Base-by-base conservation (phyloP, 23 red algal species). In the Agarophyton chilense region DNA sequence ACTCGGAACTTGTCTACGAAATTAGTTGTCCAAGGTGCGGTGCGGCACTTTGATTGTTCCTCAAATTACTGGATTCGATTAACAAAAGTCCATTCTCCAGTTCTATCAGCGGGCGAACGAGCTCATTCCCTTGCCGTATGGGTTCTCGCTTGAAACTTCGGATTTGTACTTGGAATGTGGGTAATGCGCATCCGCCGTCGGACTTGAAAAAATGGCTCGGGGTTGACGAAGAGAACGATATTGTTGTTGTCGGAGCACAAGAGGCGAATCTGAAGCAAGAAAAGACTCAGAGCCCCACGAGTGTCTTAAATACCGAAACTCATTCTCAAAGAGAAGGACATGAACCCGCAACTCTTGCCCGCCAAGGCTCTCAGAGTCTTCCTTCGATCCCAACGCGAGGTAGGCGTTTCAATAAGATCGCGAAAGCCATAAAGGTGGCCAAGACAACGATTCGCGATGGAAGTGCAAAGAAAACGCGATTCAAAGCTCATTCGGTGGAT, bases 131-230 rank as follows among this genome's bases (percentile, higher is more conserved):
- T 4, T n/a, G 9, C 21, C 18, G 3, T 6, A 87, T 75, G 66
- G 36, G 17, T 21, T 40, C 40, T 0, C 42, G 38, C 22, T 45
- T 89, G 17, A 89, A 79, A 56, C 57, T 91, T 2, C 88, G 88
- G 21, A 55, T 94, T 29, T 94, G 91, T 43, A 87, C 91, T 33
- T 94, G 91, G 91, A 94, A 94, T 55, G 81, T 94, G 19, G 91
- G 91, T 47, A 87, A 94, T 55, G 91, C 81, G 18, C 52, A 55
- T 10, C 91, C 91, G 24, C 81, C 81, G 19, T 19, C 56, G 24
- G 72, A 94, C 39, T 62, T 94, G 70, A 41, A 28, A 10, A 72
- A 51, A 43, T 94, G 91, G 91, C 91, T 94, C 13, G 91, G 91
- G 17, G 25, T 39, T 26, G 44, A 68, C 57, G 32, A 86, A 46